A percentile compares a stretch with the other conserved stretches of the same genome.
Evolutionary conservation across 306 rosid genomes (phyloP).

Genomic region (Castanospermum australe): DNA sequence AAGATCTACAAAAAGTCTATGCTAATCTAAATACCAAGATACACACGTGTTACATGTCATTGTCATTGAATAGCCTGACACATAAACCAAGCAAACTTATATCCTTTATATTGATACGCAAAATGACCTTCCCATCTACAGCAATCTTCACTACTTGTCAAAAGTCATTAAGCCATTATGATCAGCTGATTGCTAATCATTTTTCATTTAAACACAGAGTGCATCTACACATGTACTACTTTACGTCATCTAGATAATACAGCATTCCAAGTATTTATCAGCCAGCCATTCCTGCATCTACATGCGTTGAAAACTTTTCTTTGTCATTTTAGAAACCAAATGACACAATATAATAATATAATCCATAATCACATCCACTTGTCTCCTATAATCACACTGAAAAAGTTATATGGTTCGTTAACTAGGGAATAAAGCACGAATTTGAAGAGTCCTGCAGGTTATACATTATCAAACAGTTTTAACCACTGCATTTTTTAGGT

Average conservation of each 20-base stretch:
- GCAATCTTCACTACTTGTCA: not conserved
- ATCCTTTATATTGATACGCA: not conserved
- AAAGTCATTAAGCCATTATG: not conserved
- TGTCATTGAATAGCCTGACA: not conserved
- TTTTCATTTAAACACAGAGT: not conserved
- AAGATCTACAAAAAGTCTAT: slow-evolving; percentile 8
- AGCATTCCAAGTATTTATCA: not conserved
- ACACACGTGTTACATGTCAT: not conserved
- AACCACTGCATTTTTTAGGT: not conserved
- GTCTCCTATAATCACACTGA: not conserved
- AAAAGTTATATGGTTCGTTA: not conserved
- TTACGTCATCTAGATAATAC: not conserved
- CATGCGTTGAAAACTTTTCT: not conserved
- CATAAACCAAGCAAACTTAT: not conserved
- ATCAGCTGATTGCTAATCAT: not conserved
- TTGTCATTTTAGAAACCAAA: not conserved
- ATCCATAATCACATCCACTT: not conserved
- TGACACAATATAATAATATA: not conserved
- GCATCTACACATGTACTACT: not conserved
- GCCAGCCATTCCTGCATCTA: not conserved
- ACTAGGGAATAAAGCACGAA: not conserved
- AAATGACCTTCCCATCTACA: not conserved
- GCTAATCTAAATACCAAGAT: not conserved
- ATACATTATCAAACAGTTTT: not conserved
- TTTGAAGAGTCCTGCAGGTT: not conserved